Conservation (phyloP, 345 rosid species). For the thale cress (Arabidopsis thaliana) region TAIR10.1 NC_003070.9:26638501-26639000, state of each 20-base stretch:
- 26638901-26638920: conserved; percentile 66
- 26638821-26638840: conserved; percentile 28
- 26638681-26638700: conserved; percentile 70
- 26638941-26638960: conserved; percentile 68
- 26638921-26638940: conserved; percentile 90
- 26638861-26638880: conserved; percentile 87
- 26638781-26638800: neutral
- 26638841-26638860: conserved; percentile 80
- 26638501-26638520: neutral
- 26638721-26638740: neutral
- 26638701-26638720: conserved; percentile 67
- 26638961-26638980: conserved; percentile 54
- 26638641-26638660: conserved; percentile 88
- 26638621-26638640: conserved; percentile 78
- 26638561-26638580: neutral
- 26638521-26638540: neutral
- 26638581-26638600: conserved; percentile 54
- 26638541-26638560: neutral
- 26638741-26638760: neutral
- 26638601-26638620: conserved; percentile 75
- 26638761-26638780: neutral
- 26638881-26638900: conserved; percentile 81
- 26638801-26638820: conserved; percentile 24
- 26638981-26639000: conserved; percentile 68
- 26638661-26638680: conserved; percentile 88